Percentiles rank a stretch among this genome's conserved stretches.
Evolutionary conservation across 2,329 filamentous ascomycete species (phyloP).

Genomic region (Mycosphaerella sp.): DNA sequence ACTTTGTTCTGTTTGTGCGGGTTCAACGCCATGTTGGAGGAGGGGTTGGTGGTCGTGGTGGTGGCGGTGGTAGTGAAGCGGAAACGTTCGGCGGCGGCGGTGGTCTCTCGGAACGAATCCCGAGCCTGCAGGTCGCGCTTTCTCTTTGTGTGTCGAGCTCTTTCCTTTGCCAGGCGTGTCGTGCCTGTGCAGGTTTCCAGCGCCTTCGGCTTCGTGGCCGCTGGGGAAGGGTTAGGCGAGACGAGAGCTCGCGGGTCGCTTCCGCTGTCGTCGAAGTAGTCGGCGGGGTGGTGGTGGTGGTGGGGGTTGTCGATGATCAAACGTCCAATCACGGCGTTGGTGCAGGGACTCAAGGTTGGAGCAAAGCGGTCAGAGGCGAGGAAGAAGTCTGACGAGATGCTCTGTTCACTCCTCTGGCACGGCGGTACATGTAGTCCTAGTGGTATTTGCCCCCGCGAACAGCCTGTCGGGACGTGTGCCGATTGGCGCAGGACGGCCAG

Average conservation of each 20-base stretch:
- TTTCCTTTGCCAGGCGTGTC: not conserved
- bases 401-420: not conserved
- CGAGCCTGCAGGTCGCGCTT: constrained; percentile 8
- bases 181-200: not conserved
- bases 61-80: not conserved
- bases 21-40: constrained; percentile 54
- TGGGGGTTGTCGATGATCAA: not conserved
- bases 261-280: not conserved
- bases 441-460: not conserved
- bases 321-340: not conserved
- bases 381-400: not conserved
- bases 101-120: not conserved
- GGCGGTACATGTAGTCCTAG: not conserved
- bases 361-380: not conserved
- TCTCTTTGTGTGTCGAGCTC: constrained; percentile 1
- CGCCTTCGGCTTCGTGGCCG: not conserved
- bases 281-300: not conserved
- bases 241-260: not conserved
- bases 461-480: not conserved
- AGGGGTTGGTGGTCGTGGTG: not conserved
- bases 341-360: not conserved
- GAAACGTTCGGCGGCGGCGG: not conserved
- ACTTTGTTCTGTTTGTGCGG: constrained; percentile 98
- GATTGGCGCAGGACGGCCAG: not conserved
- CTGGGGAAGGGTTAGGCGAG: not conserved